phyloP scores from a whole-genome alignment of 1,139 yeast species.

The Debaryomyces udenii region DNA sequence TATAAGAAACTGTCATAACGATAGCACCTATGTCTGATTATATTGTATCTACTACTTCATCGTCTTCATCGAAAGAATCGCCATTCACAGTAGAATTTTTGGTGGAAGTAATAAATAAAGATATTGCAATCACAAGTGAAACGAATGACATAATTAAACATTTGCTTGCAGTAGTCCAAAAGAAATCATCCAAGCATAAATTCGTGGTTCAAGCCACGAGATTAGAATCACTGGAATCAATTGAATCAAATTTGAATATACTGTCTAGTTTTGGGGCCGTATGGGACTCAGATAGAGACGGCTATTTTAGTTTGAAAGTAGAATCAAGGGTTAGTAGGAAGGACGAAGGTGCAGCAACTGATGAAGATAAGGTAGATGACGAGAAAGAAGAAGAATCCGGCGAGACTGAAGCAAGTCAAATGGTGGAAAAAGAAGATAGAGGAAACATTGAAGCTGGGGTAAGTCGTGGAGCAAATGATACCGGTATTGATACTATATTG shows the following conservation, averaged over 20 bases:
- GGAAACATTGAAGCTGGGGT: neutral
- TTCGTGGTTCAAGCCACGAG: conserved; percentile 35
- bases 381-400: conserved; percentile 1
- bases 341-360: conserved; percentile 1
- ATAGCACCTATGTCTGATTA: no score
- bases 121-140: conserved; percentile 8
- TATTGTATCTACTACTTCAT: conserved; percentile 10
- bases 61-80: conserved; percentile 16
- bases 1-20: neutral
- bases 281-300: conserved; percentile 46
- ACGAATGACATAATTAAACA: conserved; percentile 16
- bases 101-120: conserved; percentile 11
- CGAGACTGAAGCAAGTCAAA: neutral
- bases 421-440: neutral
- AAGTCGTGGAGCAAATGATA: neutral
- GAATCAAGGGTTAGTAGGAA: conserved; percentile 10
- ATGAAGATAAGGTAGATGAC: conserved; percentile 9
- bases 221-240: conserved; percentile 18
- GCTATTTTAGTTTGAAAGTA: conserved; percentile 31
- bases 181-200: conserved; percentile 42
- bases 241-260: conserved; percentile 23
- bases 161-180: conserved; percentile 25
- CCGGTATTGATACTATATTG: conserved; percentile 15
- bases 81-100: conserved; percentile 17
- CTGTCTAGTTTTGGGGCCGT: conserved; percentile 36